Evolutionary conservation across 345 rosid genomes (phyloP).

Genomic region (Hibiscus mutabilis): DNA sequence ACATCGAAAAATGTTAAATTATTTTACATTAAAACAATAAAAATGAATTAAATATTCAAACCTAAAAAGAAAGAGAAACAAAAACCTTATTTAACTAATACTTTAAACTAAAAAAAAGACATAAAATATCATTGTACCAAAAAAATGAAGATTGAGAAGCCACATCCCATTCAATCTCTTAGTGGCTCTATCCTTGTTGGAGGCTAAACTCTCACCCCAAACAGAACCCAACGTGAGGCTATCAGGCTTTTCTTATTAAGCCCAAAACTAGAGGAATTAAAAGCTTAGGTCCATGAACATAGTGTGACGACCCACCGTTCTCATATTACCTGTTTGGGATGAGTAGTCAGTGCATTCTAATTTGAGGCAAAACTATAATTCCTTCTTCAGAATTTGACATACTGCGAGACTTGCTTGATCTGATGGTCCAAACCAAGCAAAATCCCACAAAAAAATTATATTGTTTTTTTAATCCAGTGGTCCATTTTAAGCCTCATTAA

Average conservation of each 20-base stretch:
- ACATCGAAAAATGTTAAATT: too few relatives aligned
- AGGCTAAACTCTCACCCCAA: neutral
- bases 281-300: neutral
- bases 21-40: too few relatives aligned
- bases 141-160: too few relatives aligned
- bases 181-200: too few relatives aligned
- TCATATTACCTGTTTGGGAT: neutral
- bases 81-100: too few relatives aligned
- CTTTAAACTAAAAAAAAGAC: too few relatives aligned
- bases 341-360: neutral
- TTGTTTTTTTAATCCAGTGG: neutral
- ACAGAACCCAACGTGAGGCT: neutral
- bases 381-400: neutral
- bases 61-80: too few relatives aligned
- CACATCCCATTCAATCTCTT: too few relatives aligned
- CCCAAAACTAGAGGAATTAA: neutral
- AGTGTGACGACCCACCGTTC: neutral
- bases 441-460: neutral
- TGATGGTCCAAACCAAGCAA: neutral
- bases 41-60: too few relatives aligned
- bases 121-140: too few relatives aligned
- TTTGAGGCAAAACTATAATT: neutral
- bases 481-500: constrained; percentile 6
- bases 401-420: neutral
- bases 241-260: neutral